Percentiles rank a stretch among this genome's conserved stretches.
Evolutionary conservation across 2,329 filamentous ascomycete species (phyloP).

Genomic region (Exserohilum rostratum): DNA sequence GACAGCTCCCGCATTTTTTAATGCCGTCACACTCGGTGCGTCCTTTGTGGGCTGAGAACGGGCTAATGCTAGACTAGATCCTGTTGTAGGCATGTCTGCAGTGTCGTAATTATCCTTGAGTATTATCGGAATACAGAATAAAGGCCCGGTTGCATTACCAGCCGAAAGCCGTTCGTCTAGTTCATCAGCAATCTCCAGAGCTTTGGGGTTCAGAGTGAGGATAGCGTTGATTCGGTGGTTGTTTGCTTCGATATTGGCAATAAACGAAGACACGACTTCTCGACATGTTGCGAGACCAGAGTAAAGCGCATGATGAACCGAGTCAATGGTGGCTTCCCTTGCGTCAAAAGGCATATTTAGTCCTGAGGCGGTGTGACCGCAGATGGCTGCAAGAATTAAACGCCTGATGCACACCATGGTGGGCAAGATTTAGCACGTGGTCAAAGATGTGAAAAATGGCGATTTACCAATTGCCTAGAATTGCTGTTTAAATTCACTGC

Average conservation of each 20-base stretch:
- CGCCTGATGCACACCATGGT: conserved; percentile 13
- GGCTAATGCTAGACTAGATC: conserved; percentile 58
- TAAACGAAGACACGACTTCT: conserved; percentile 60
- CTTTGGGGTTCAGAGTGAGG: conserved; percentile 59
- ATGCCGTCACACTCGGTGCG: conserved; percentile 57
- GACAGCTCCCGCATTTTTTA: conserved; percentile 60
- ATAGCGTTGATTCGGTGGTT: conserved; percentile 65
- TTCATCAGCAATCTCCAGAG: conserved; percentile 56
- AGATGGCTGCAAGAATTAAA: conserved; percentile 8
- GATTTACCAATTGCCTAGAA: not conserved
- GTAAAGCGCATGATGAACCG: conserved; percentile 62
- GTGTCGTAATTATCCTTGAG: conserved; percentile 71
- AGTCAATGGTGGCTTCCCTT: conserved; percentile 64
- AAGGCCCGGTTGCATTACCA: conserved; percentile 57
- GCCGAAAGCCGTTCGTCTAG: conserved; percentile 56
- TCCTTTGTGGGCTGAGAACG: conserved; percentile 56
- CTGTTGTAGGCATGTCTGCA: conserved; percentile 62
- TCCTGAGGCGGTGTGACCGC: conserved; percentile 7
- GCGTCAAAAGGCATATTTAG: conserved; percentile 55
- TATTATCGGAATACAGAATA: conserved; percentile 67
- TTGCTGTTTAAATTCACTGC: not conserved
- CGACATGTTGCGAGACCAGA: conserved; percentile 61
- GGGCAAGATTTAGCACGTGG: not conserved
- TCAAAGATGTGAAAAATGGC: not conserved
- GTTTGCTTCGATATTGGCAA: conserved; percentile 63